These are phyloP conservation scores for Oryza glaberrima DNA, from an alignment of 176 grass and related monocot genomes.

Conservation along the genomic window DNA sequence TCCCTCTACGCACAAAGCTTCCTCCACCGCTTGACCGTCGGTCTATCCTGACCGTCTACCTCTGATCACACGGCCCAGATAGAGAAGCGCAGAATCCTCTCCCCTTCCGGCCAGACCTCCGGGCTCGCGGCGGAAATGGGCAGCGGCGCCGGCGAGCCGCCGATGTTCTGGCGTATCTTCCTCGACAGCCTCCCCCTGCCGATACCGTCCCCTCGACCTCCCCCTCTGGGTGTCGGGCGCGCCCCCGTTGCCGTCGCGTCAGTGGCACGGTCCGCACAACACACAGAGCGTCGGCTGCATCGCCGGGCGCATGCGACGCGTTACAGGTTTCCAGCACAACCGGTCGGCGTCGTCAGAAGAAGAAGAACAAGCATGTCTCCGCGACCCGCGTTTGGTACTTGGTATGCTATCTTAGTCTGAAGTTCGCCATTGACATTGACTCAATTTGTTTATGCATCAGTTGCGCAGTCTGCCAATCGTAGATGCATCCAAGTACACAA, in stretches of 20 bases:
- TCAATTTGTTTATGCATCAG: background rate
- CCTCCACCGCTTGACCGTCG: background rate
- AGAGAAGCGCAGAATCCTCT: background rate
- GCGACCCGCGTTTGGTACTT: background rate
- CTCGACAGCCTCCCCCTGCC: constrained; percentile 27
- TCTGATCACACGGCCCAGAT: constrained; percentile 1
- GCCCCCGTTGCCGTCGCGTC: background rate
- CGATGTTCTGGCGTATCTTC: background rate
- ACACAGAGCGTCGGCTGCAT: background rate
- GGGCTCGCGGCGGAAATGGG: constrained; percentile 29
- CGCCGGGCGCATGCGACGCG: background rate
- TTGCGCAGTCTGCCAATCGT: background rate
- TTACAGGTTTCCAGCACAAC: background rate
- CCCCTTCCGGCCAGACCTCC: background rate
- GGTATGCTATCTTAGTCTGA: constrained; percentile 26
- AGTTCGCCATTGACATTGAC: constrained; percentile 27
- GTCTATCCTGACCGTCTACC: background rate
- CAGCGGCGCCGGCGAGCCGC: background rate
- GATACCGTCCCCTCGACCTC: constrained; percentile 37
- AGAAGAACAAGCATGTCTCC: background rate
- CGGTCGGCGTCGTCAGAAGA: background rate
- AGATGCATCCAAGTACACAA: constrained; percentile 36
- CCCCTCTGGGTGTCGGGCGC: background rate
- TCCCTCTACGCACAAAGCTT: background rate
- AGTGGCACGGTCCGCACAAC: background rate